Percentiles rank a stretch among this genome's conserved stretches.
These are phyloP conservation scores for Aspergillus sclerotiicarbonarius DNA, from an alignment of 495 filamentous ascomycete species.

Conservation along the genomic window DNA sequence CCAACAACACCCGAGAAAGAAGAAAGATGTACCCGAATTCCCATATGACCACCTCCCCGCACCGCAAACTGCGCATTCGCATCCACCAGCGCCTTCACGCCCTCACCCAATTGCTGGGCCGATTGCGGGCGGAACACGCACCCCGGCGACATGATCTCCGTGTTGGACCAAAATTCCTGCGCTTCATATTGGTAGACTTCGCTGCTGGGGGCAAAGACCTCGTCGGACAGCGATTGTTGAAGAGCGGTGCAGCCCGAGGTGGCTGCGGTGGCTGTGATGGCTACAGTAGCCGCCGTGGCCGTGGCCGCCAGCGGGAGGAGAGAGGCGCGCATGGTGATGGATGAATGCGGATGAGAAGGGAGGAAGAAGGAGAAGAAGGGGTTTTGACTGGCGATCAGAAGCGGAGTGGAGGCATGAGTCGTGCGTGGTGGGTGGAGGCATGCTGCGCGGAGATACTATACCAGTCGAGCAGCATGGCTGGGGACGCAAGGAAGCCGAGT, in stretches of 20 bases:
- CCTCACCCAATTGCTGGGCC: conserved; percentile 22
- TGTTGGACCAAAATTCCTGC: conserved; percentile 38
- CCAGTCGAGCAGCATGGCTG: too few species aligned
- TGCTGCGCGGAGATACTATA: too few species aligned
- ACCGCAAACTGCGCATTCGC: conserved; percentile 39
- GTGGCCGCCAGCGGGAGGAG: conserved; percentile 17
- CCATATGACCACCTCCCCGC: conserved; percentile 41
- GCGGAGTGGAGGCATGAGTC: background rate
- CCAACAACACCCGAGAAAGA: background rate
- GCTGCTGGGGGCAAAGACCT: conserved; percentile 23
- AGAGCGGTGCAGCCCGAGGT: conserved; percentile 24
- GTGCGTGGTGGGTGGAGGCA: too few species aligned
- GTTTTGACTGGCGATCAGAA: background rate
- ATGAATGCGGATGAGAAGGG: background rate
- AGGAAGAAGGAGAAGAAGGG: background rate
- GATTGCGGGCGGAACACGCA: conserved; percentile 37
- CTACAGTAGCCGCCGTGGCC: too few species aligned
- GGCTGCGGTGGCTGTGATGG: conserved; percentile 9
- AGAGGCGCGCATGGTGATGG: conserved; percentile 21
- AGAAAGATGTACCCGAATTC: conserved; percentile 24
- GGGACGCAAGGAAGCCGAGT: too few species aligned
- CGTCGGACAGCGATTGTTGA: conserved; percentile 13
- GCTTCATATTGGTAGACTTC: conserved; percentile 33
- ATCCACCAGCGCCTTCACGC: conserved; percentile 25
- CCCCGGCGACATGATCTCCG: conserved; percentile 33